phyloP scores from a whole-genome alignment of 2,329 filamentous ascomycete species.

The Fonsecaea pedrosoi region DNA sequence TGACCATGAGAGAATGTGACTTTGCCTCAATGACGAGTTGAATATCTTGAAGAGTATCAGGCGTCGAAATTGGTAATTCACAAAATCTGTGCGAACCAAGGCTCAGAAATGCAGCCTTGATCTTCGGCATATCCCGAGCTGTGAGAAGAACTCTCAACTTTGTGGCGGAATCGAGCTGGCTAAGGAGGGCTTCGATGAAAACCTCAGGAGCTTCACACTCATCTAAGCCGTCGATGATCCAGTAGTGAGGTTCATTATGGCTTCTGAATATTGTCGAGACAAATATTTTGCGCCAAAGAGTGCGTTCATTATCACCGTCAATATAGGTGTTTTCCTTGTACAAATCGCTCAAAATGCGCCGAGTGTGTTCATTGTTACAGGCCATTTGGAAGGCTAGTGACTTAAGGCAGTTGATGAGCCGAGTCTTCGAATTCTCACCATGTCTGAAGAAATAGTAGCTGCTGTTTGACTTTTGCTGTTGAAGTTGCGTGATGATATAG shows the following conservation, averaged over 20 bases:
- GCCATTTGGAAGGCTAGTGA: conserved; percentile 44
- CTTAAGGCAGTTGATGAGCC: conserved; percentile 34
- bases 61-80: background rate
- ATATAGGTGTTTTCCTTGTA: conserved; percentile 39
- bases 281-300: conserved; percentile 46
- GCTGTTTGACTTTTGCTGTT: conserved; percentile 35
- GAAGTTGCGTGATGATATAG: conserved; percentile 34
- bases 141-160: conserved; percentile 35
- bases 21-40: conserved; percentile 5
- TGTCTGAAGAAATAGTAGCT: conserved; percentile 37
- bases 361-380: conserved; percentile 22
- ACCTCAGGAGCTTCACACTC: conserved; percentile 43
- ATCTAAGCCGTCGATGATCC: conserved; percentile 51
- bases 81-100: background rate
- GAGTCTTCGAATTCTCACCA: conserved; percentile 15
- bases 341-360: conserved; percentile 39
- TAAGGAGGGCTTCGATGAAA: conserved; percentile 42
- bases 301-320: conserved; percentile 38
- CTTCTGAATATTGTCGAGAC: conserved; percentile 42
- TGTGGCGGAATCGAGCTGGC: conserved; percentile 26
- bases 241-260: conserved; percentile 43
- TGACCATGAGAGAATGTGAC: conserved; percentile 12
- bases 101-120: background rate
- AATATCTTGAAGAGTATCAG: background rate
- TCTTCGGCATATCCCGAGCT: background rate